Base-by-base conservation (phyloP, 2,329 filamentous ascomycete genomes). In the Aplosporella prunicola region DNA sequence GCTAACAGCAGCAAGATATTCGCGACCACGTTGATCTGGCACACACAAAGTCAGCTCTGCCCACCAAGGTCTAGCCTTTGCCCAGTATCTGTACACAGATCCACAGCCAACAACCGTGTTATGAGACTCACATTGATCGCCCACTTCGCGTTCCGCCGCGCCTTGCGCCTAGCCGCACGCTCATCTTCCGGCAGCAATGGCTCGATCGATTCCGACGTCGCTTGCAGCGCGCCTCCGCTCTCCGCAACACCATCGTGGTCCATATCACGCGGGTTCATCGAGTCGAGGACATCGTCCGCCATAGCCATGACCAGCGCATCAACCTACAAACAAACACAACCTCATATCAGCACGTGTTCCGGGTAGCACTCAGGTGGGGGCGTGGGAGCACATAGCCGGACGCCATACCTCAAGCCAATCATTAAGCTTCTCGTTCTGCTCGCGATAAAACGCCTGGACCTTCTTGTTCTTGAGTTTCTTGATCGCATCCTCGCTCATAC, bases 371-470 rank as follows among this genome's bases (percentile, higher is more conserved):
- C n/a, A n/a, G n/a, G n/a, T n/a, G n/a, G n/a, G n/a, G n/a, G n/a
- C n/a, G n/a, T n/a, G n/a, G n/a, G n/a, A n/a, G n/a, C n/a, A n/a
- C n/a, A n/a, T n/a, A n/a, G n/a, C n/a, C n/a, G n/a, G n/a, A n/a
- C 9, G 72, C 68, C 25, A 76, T 61, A 76, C 70, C 50, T 76
- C 71, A 9, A 73, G 53, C 72, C 71, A 75, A 44, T 74, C 71
- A 43, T 76, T 69, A 9, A 76, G 50, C 1, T 64, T 55, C 8
- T 62, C 56, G 43, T 77, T 77, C 47, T 75, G 72, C 10, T 58
- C 57, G 43, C 70, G 60, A 52, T 76, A 77, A 47, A 73, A 77
- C 3, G 52, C 45, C 11, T 67, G 59, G n/a, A 76, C 47, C 29
- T 66, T 66, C 50, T 73, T 74, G 40, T 67, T 63, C 48, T 66